Evolutionary conservation across 1,284 basidiomycete genomes (phyloP).

Genomic region (Trichosporon inkin): DNA sequence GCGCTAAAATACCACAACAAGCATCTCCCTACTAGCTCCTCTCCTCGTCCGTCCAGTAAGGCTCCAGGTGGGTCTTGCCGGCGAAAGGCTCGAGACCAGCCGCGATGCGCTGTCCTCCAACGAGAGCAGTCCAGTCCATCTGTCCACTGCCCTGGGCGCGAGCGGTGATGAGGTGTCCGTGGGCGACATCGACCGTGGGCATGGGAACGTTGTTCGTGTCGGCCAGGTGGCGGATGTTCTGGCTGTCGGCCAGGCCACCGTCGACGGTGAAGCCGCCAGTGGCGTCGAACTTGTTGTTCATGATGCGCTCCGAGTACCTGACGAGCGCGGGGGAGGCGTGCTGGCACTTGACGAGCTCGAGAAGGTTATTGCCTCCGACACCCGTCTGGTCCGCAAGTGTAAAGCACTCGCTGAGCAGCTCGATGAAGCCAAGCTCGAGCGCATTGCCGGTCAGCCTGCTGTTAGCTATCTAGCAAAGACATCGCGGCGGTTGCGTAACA

Average conservation of each 20-base stretch:
- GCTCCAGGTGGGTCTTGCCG: slow-evolving; percentile 29
- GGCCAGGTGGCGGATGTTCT: slow-evolving; percentile 53
- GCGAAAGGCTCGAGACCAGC: slow-evolving; percentile 49
- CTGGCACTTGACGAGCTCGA: slow-evolving; percentile 58
- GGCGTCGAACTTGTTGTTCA: slow-evolving; percentile 65
- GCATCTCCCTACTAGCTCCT: neutral
- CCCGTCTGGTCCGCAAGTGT: slow-evolving; percentile 82
- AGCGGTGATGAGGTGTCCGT: slow-evolving; percentile 73
- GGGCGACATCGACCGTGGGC: slow-evolving; percentile 69
- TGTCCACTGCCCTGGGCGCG: slow-evolving; percentile 56
- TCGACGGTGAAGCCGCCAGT: slow-evolving; percentile 76
- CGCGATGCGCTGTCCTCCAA: slow-evolving; percentile 48
- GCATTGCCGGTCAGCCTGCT: slow-evolving; percentile 46
- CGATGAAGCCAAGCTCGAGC: slow-evolving; percentile 55
- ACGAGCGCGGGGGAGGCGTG: slow-evolving; percentile 37
- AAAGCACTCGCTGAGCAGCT: slow-evolving; percentile 72
- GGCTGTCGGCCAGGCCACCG: slow-evolving; percentile 79
- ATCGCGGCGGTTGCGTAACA: slow-evolving; percentile 44
- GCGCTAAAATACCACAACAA: neutral
- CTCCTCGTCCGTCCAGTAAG: slow-evolving; percentile 13
- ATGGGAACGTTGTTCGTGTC: slow-evolving; percentile 68
- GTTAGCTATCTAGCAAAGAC: neutral
- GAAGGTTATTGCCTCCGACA: slow-evolving; percentile 60
- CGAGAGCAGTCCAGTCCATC: slow-evolving; percentile 50
- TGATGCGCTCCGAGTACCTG: slow-evolving; percentile 33